A percentile compares a stretch with the other conserved stretches of the same genome.
Conservation (phyloP, 1,139 yeast genomes). For the Pichia sp. region DNA sequence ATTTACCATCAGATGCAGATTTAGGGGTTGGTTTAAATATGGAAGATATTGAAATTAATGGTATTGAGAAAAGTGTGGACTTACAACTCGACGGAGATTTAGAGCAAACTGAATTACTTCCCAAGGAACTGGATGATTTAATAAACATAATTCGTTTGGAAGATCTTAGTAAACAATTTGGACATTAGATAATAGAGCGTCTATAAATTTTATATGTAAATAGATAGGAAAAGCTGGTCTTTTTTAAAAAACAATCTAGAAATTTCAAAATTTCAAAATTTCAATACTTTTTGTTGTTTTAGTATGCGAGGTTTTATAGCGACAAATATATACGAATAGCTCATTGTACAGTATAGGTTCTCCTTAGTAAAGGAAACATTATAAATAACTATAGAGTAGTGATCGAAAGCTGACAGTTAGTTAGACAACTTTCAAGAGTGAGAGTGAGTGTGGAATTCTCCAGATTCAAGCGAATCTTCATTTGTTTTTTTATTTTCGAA, state of each 20-base stretch:
- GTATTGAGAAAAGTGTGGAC: background rate
- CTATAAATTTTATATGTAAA: background rate
- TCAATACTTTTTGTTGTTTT: no score
- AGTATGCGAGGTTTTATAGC: no score
- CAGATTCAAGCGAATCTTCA: background rate
- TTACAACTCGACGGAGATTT: background rate
- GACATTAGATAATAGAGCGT: background rate
- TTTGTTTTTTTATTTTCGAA: background rate
- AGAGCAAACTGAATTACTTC: background rate
- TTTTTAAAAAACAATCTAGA: background rate
- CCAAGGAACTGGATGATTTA: conserved; percentile 6
- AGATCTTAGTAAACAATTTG: conserved; percentile 2
- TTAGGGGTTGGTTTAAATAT: background rate
- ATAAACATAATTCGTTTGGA: conserved; percentile 7
- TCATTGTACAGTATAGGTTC: no score
- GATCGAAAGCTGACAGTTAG: no score
- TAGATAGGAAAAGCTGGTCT: background rate
- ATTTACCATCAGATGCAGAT: background rate
- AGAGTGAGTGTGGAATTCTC: no score
- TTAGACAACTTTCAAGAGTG: no score
- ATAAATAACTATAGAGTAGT: no score
- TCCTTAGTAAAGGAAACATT: no score
- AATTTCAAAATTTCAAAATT: no score
- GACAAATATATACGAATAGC: no score
- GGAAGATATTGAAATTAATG: background rate